Percentiles rank a stretch among this genome's conserved stretches.
These are phyloP conservation scores for Saccharomycopsis sp. DNA, from an alignment of 805 yeast species.

Conservation along the genomic window DNA sequence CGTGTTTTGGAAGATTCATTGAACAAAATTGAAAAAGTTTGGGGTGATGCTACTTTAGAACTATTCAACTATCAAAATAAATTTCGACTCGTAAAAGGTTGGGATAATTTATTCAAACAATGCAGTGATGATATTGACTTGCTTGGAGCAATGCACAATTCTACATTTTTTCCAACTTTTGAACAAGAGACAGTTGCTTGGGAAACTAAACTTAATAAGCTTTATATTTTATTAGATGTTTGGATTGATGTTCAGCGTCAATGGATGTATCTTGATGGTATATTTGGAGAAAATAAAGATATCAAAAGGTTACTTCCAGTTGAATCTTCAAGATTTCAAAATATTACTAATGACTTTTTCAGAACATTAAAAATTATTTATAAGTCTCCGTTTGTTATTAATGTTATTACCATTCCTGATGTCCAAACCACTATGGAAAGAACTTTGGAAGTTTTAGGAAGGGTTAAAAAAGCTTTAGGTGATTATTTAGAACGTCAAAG, in stretches of 20 bases:
- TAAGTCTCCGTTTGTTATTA: conserved; percentile 42
- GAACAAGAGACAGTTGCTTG: conserved; percentile 45
- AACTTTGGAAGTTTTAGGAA: conserved; percentile 42
- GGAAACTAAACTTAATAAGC: conserved; percentile 42
- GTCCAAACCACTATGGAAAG: conserved; percentile 37
- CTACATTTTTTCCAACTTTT: conserved; percentile 50
- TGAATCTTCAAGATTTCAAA: conserved; percentile 58
- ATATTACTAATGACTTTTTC: conserved; percentile 52
- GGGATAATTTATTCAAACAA: conserved; percentile 52
- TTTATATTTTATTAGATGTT: conserved; percentile 43
- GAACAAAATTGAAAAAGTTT: conserved; percentile 35
- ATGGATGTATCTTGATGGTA: conserved; percentile 80
- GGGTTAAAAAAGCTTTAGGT: conserved; percentile 53
- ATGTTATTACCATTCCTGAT: conserved; percentile 40
- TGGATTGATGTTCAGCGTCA: conserved; percentile 86
- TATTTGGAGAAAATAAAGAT: conserved; percentile 52
- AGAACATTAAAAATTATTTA: conserved; percentile 38
- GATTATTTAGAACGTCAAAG: conserved; percentile 79
- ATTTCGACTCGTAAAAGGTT: conserved; percentile 49
- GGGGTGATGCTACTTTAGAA: conserved; percentile 46
- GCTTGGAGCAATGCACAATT: conserved; percentile 59
- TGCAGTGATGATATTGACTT: conserved; percentile 52
- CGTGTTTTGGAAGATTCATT: conserved; percentile 51
- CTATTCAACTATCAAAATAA: conserved; percentile 42
- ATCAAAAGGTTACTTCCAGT: conserved; percentile 54